Conservation (phyloP, 169 alveolate species). For the Besnoitia besnoiti region DNA sequence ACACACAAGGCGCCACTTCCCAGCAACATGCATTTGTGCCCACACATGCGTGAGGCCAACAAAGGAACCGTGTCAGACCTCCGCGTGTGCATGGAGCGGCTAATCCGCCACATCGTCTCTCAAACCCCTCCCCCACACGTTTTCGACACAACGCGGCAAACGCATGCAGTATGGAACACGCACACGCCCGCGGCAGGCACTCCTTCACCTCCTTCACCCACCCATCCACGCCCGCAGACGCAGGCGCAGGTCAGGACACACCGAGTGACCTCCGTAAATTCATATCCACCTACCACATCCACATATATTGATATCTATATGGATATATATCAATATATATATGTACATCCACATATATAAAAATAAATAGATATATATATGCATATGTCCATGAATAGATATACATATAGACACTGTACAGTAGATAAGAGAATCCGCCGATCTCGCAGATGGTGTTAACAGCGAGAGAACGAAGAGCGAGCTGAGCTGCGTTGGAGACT, state of each 20-base stretch:
- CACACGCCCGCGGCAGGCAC: not conserved
- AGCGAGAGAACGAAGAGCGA: too few relatives aligned
- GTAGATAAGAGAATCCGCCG: not conserved
- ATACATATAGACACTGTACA: not conserved
- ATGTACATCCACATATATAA: not conserved
- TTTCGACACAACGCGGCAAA: too few relatives aligned
- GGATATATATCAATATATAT: not conserved
- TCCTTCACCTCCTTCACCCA: not conserved
- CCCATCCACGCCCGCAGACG: not conserved
- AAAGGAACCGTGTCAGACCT: too few relatives aligned
- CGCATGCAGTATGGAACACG: too few relatives aligned
- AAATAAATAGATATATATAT: not conserved
- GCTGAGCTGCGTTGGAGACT: too few relatives aligned
- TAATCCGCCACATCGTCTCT: not conserved
- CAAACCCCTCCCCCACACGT: not conserved
- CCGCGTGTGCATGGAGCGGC: too few relatives aligned
- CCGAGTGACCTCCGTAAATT: not conserved
- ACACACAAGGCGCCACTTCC: not conserved
- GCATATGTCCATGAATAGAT: not conserved
- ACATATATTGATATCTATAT: not conserved
- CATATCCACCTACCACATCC: not conserved
- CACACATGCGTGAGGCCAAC: not conserved
- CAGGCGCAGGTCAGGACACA: not conserved
- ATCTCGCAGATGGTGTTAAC: not conserved
- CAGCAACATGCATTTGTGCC: too few relatives aligned